Conservation (phyloP, 2,329 filamentous ascomycete species). For the Aurifilum marmelostoma region DNA sequence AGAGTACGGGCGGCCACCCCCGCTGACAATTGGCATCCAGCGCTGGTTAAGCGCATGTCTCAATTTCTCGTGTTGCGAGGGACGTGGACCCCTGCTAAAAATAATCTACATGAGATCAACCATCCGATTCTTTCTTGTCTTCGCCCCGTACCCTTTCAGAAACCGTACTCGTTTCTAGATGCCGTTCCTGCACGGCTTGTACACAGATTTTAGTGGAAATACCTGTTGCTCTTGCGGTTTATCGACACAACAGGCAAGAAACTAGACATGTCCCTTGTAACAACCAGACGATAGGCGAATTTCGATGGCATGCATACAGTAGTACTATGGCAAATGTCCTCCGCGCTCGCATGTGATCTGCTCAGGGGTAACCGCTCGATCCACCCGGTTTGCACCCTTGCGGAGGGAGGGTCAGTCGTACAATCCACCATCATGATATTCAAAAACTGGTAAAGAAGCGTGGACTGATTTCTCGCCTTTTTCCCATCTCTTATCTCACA, state of each 20-base stretch:
- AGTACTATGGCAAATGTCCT: neutral
- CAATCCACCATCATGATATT: neutral
- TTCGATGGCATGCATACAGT: neutral
- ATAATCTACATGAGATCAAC: conserved; percentile 28
- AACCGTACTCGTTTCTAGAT: neutral
- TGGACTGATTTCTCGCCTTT: neutral
- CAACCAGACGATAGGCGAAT: neutral
- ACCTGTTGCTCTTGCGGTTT: too few species aligned
- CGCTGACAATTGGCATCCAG: conserved; percentile 9
- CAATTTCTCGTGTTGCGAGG: conserved; percentile 29
- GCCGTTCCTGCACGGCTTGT: neutral
- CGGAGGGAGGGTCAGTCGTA: neutral
- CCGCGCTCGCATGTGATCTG: conserved; percentile 13
- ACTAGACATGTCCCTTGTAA: neutral
- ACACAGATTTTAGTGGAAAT: neutral
- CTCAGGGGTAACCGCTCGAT: neutral
- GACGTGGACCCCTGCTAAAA: conserved; percentile 28
- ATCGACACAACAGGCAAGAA: neutral
- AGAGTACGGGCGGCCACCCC: neutral
- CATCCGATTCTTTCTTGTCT: conserved; percentile 17
- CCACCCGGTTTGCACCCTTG: neutral
- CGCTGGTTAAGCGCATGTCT: conserved; percentile 21
- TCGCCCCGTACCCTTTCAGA: neutral
- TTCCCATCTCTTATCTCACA: neutral
- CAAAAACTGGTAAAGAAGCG: neutral